phyloP scores from a whole-genome alignment of 2,329 filamentous ascomycete species.

The Sporothrix variecibatus region DNA sequence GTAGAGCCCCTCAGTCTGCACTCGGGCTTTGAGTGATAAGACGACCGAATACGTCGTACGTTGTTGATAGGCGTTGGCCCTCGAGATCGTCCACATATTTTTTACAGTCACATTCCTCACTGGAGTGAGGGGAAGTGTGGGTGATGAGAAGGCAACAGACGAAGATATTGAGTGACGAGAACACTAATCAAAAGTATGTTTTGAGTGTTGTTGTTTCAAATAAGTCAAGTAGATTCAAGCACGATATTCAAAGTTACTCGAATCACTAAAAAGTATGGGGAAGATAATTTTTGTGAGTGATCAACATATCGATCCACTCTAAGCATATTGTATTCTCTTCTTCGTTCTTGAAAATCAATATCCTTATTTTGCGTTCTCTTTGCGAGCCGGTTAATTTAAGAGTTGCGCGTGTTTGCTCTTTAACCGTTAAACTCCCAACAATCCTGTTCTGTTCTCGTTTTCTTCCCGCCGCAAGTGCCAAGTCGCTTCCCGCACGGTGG shows the following conservation, averaged over 20 bases:
- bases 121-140: not conserved
- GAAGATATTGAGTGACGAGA: not conserved
- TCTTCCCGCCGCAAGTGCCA: not conserved
- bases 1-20: not conserved
- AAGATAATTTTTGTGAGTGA: not conserved
- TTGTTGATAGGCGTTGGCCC: not conserved
- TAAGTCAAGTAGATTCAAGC: not conserved
- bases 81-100: not conserved
- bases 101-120: not conserved
- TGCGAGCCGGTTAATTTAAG: conserved; percentile 24
- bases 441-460: not conserved
- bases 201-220: not conserved
- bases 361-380: not conserved
- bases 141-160: not conserved
- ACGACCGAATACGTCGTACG: not conserved
- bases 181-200: not conserved
- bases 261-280: not conserved
- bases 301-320: not conserved
- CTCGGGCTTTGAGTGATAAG: not conserved
- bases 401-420: conserved; percentile 19
- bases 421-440: conserved; percentile 5
- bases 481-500: not conserved
- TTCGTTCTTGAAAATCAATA: not conserved
- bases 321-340: not conserved
- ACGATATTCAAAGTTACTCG: not conserved